Evolutionary conservation across 1,284 basidiomycete genomes (phyloP), one percentile per base, ranked within the genome.

Genomic region (Xerocomus nothofagi): DNA sequence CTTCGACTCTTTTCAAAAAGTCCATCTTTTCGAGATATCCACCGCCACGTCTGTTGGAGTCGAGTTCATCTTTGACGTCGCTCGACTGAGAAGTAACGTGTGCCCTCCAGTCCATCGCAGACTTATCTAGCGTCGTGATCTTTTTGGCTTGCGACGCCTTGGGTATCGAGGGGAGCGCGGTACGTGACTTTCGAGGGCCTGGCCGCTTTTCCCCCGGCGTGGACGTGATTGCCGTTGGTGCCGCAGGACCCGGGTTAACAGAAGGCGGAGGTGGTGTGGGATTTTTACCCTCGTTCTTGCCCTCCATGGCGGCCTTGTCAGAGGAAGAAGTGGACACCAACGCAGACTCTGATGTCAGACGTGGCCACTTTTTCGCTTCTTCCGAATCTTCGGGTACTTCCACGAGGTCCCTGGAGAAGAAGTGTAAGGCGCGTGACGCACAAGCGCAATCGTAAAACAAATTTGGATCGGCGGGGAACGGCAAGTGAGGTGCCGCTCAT

Each of bases 1-100:
- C 81, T 33, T 81, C 84, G 0, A 91, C 89, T 37, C 90, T 72
- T 49, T 84, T 71, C 58, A 93, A 65, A 61, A 92, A 93, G 38
- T 90, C 86, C 21, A 90, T 80, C 68, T 87, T 91, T 58, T 90
- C 89, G 17, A 93, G 72, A 67, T 87, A 92, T 0, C 89, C 88
- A 18, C 86, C 87, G 1, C 82, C 79, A 42, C 83, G 76, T 41
- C 84, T 71, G 53, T 91, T 84, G 1, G 79, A 79, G 41, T 86
- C 80, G n/a, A 93, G 73, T 54, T 88, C 85, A 55, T 90, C 84
- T 51, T 79, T 76, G 11, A 84, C 62, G 2, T 70, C 71, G 0
- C 71, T 57, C 20, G 71, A 65, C 49, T 77, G 71, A 0, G 74
- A 57, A 20, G 73, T 65, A n/a, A 88, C 67, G 61, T 91, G 86